Evolutionary conservation across 2,329 filamentous ascomycete species (phyloP).

Genomic region (Zarea fungicola): DNA sequence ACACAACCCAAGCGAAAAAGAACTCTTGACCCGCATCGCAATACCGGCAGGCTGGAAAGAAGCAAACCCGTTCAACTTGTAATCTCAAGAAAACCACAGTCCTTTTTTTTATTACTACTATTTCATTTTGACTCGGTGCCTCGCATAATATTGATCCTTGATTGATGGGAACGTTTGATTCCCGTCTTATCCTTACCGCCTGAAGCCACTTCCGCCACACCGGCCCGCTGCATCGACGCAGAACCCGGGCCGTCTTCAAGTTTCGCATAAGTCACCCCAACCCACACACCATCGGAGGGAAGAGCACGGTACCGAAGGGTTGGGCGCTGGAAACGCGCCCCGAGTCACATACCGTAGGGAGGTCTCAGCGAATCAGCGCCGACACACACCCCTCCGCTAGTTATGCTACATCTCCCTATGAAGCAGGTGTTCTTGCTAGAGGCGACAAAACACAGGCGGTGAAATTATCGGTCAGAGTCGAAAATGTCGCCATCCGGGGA

Average conservation of each 20-base stretch:
- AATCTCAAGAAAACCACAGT: not conserved
- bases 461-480: not conserved
- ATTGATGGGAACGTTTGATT: not conserved
- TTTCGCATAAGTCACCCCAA: not conserved
- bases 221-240: not conserved
- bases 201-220: slow-evolving; percentile 4
- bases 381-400: too few relatives aligned
- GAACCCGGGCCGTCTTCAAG: slow-evolving; percentile 1
- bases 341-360: slow-evolving; percentile 4
- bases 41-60: not conserved
- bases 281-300: not conserved
- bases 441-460: too few relatives aligned
- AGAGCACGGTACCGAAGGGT: not conserved
- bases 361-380: too few relatives aligned
- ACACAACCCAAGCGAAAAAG: not conserved
- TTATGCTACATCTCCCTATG: too few relatives aligned
- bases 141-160: not conserved
- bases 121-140: not conserved
- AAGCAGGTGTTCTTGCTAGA: too few relatives aligned
- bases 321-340: not conserved
- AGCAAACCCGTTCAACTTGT: not conserved
- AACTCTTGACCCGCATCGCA: not conserved
- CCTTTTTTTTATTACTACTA: not conserved
- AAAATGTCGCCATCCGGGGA: not conserved
- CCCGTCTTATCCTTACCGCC: slow-evolving; percentile 3